Percentiles rank a stretch among this genome's conserved stretches.
phyloP scores from a whole-genome alignment of 768 basidiomycete genomes.

The Coprinopsis cinerea region DNA sequence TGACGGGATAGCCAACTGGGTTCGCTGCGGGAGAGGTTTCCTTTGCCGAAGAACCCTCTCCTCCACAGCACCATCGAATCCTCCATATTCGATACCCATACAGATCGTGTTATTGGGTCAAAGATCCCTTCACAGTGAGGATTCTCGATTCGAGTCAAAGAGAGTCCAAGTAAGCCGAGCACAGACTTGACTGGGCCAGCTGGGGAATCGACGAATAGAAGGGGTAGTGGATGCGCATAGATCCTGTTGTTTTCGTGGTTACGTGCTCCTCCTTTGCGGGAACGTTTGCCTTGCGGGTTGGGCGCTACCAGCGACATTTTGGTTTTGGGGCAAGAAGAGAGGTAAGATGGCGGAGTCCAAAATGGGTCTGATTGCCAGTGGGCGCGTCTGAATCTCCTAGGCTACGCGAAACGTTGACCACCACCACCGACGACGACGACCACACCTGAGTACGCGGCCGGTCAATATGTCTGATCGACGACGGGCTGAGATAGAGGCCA shows the following conservation, averaged over 20 bases:
- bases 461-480: slow-evolving; percentile 54
- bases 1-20: slow-evolving; percentile 88
- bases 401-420: no score
- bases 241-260: slow-evolving; percentile 61
- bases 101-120: slow-evolving; percentile 75
- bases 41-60: slow-evolving; percentile 96
- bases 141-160: slow-evolving; percentile 54
- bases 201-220: slow-evolving; percentile 40
- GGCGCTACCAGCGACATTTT: not conserved
- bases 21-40: slow-evolving; percentile 89
- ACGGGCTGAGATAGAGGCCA: slow-evolving; percentile 86
- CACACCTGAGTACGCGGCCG: not conserved
- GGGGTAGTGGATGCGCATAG: slow-evolving; percentile 69
- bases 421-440: not conserved
- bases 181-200: slow-evolving; percentile 38
- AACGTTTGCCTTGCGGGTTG: slow-evolving; percentile 11
- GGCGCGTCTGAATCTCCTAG: no score
- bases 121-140: slow-evolving; percentile 75
- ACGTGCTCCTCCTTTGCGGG: slow-evolving; percentile 45
- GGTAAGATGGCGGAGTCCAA: not conserved
- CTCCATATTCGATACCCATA: slow-evolving; percentile 68
- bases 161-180: slow-evolving; percentile 50
- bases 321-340: not conserved
- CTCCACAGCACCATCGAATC: slow-evolving; percentile 76
- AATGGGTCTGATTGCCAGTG: not conserved